These are phyloP conservation scores for Hypoxylon trugodes DNA, from an alignment of 495 filamentous ascomycete genomes.

Conservation along the genomic window DNA sequence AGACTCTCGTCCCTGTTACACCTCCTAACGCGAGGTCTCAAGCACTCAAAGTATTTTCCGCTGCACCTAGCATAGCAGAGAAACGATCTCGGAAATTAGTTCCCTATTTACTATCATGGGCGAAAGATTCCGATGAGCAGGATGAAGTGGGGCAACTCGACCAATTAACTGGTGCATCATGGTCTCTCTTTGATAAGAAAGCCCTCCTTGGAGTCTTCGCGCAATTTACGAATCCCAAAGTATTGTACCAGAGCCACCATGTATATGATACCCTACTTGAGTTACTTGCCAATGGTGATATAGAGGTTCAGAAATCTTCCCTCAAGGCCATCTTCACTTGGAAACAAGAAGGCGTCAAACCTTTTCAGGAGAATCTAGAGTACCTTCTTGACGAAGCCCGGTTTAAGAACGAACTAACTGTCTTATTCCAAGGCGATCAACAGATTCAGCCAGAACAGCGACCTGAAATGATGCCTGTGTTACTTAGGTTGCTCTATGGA, in stretches of 20 bases:
- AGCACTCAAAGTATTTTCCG: constrained; percentile 80
- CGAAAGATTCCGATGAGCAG: constrained; percentile 57
- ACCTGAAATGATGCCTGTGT: constrained; percentile 76
- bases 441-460: constrained; percentile 78
- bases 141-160: constrained; percentile 45
- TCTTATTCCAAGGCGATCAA: constrained; percentile 85
- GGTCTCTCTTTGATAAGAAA: constrained; percentile 72
- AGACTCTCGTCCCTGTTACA: constrained; percentile 51
- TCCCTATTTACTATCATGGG: constrained; percentile 86
- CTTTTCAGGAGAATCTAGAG: constrained; percentile 86
- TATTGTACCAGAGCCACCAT: constrained; percentile 77
- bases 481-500: constrained; percentile 89
- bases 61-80: constrained; percentile 79
- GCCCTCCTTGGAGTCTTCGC: constrained; percentile 83
- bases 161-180: constrained; percentile 63
- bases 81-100: constrained; percentile 84
- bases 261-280: constrained; percentile 77
- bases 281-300: constrained; percentile 84
- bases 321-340: constrained; percentile 88
- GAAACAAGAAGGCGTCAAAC: constrained; percentile 77
- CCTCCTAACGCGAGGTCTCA: constrained; percentile 68
- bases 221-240: constrained; percentile 83
- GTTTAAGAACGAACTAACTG: constrained; percentile 89
- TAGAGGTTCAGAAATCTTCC: constrained; percentile 83
- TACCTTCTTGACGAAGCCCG: constrained; percentile 90